These are phyloP conservation scores for Xylaria castorea DNA, from an alignment of 495 filamentous ascomycete species.

Conservation along the genomic window DNA sequence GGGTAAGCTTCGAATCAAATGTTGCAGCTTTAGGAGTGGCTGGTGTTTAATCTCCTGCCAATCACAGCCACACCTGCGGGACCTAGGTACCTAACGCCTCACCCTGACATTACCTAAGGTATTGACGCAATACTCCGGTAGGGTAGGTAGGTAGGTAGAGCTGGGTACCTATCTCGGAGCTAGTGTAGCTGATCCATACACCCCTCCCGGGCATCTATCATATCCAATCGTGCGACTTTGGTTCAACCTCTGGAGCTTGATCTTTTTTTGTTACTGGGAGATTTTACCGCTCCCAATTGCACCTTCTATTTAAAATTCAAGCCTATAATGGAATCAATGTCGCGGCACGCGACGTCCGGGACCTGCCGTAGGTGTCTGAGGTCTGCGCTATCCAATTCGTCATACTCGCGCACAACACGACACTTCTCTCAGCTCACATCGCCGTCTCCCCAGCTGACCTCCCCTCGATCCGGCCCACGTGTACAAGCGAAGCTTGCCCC, in stretches of 20 bases:
- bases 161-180: not conserved
- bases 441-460: not conserved
- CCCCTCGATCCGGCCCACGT: constrained; percentile 11
- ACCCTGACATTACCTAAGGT: no score
- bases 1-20: not conserved
- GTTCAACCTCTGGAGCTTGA: constrained; percentile 9
- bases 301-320: not conserved
- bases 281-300: not conserved
- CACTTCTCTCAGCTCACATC: constrained; percentile 32
- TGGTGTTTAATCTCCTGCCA: constrained; percentile 10
- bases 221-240: constrained; percentile 15
- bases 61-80: not conserved
- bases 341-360: constrained; percentile 32
- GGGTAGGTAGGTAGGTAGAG: not conserved
- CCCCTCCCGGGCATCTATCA: not conserved
- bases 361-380: constrained; percentile 38
- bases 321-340: constrained; percentile 34
- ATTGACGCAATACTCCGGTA: not conserved
- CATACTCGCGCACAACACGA: constrained; percentile 29
- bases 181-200: not conserved
- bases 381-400: constrained; percentile 29
- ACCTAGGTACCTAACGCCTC: not conserved
- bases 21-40: constrained; percentile 7
- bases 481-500: constrained; percentile 4
- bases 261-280: not conserved